Percentiles rank a stretch among this genome's conserved stretches.
phyloP scores from a whole-genome alignment of 2,329 filamentous ascomycete species.

The Nectriaceae sp. region DNA sequence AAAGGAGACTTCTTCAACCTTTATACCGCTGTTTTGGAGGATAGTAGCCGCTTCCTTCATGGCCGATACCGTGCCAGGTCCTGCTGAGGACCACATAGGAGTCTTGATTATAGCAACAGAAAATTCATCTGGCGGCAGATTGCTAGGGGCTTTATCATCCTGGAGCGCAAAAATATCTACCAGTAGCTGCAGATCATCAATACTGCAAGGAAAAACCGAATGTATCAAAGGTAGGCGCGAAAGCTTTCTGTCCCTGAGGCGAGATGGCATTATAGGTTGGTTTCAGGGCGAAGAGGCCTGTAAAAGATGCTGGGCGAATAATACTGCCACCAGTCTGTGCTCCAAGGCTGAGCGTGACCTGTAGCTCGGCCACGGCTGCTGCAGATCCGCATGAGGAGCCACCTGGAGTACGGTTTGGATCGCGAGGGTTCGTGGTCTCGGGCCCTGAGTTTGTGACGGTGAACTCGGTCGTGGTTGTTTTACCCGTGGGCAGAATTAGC shows the following conservation, averaged over 20 bases:
- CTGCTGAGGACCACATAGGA: conserved; percentile 47
- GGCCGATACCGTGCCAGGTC: conserved; percentile 39
- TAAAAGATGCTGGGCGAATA: conserved; percentile 63
- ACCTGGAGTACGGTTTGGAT: conserved; percentile 60
- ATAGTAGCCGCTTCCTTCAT: conserved; percentile 38
- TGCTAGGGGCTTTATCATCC: conserved; percentile 45
- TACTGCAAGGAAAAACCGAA: conserved; percentile 56
- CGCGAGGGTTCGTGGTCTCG: conserved; percentile 61
- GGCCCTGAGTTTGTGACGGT: conserved; percentile 51
- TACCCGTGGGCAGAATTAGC: too few species aligned
- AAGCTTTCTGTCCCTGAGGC: conserved; percentile 7
- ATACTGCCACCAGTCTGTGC: conserved; percentile 65
- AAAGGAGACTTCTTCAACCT: conserved; percentile 53
- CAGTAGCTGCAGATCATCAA: conserved; percentile 58
- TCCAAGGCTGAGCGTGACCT: conserved; percentile 58
- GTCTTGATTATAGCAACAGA: conserved; percentile 55
- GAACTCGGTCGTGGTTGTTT: conserved; percentile 66
- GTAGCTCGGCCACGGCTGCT: conserved; percentile 63
- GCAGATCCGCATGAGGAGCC: conserved; percentile 66
- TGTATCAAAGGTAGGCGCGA: conserved; percentile 51
- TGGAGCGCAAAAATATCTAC: conserved; percentile 51
- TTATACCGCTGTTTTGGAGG: conserved; percentile 45
- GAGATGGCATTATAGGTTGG: conserved; percentile 19
- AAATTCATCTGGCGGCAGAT: conserved; percentile 40
- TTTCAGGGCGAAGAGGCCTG: conserved; percentile 44